Percentiles rank a stretch among this genome's conserved stretches.
phyloP scores from a whole-genome alignment of 139 green algal species.

The Coccomyxa sp. region DNA sequence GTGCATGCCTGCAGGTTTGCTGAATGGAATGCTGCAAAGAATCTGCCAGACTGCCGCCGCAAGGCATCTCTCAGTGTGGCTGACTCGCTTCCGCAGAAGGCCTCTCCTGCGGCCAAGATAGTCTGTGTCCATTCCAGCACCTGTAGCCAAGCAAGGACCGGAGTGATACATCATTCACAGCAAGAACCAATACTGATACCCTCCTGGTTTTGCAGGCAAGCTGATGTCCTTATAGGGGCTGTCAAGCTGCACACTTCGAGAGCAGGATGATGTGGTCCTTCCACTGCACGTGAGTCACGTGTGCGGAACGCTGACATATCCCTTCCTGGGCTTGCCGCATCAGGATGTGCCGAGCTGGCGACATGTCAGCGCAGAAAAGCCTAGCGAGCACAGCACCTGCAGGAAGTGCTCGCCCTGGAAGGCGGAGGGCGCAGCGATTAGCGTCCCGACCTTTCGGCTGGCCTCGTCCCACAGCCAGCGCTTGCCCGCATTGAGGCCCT shows the following conservation, averaged over 20 bases:
- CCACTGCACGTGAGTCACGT: no score
- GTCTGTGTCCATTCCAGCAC: conserved; percentile 51
- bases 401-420: conserved; percentile 54
- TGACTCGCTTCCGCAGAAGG: conserved; percentile 27
- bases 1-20: conserved; percentile 32
- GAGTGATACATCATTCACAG: no score
- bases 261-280: no score
- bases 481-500: conserved; percentile 21
- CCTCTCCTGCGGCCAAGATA: conserved; percentile 34
- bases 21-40: conserved; percentile 44
- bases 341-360: no score
- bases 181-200: no score
- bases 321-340: no score
- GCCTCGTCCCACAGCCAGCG: conserved; percentile 46
- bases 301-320: no score
- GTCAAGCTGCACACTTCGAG: no score
- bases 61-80: conserved; percentile 26
- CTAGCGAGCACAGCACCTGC: no score
- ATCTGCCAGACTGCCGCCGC: conserved; percentile 28
- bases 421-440: conserved; percentile 33
- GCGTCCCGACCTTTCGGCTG: conserved; percentile 23
- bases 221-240: no score
- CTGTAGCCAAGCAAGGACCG: conserved; percentile 15
- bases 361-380: no score
- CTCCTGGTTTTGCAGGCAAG: no score